Conservation (phyloP, 2,329 filamentous ascomycete genomes). For the Xenoacremonium recifei region DNA sequence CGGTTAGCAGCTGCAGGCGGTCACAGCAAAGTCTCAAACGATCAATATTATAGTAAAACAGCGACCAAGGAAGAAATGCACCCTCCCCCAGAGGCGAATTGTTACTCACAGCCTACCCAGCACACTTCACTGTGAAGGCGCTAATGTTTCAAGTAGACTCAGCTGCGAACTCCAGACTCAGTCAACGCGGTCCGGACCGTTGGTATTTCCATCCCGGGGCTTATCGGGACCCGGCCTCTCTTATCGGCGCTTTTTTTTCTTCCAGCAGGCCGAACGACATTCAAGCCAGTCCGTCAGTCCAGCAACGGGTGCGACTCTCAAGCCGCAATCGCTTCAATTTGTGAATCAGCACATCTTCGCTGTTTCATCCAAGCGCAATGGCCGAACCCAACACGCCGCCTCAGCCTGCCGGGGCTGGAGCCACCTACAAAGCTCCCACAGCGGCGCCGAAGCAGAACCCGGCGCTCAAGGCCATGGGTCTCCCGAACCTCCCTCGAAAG, state of each 20-base stretch:
- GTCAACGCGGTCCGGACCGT: too few relatives aligned
- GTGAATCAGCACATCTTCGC: not conserved
- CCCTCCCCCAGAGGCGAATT: too few relatives aligned
- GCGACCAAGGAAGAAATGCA: too few relatives aligned
- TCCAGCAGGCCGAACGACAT: constrained; percentile 11
- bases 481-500: constrained; percentile 79
- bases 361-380: constrained; percentile 16
- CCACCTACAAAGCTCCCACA: constrained; percentile 33
- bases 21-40: too few relatives aligned
- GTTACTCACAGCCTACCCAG: too few relatives aligned
- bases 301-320: constrained; percentile 1
- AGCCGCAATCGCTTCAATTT: too few relatives aligned
- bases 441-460: constrained; percentile 59
- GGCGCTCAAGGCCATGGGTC: constrained; percentile 74
- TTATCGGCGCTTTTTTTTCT: constrained; percentile 26
- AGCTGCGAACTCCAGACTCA: too few relatives aligned
- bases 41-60: too few relatives aligned
- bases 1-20: too few relatives aligned
- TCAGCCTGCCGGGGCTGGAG: constrained; percentile 15
- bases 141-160: too few relatives aligned
- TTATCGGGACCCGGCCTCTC: not conserved
- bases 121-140: too few relatives aligned
- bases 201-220: constrained; percentile 25
- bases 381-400: constrained; percentile 23
- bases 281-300: constrained; percentile 1